phyloP scores from a whole-genome alignment of 2,329 filamentous ascomycete species.

The Esteya vermicola region DNA sequence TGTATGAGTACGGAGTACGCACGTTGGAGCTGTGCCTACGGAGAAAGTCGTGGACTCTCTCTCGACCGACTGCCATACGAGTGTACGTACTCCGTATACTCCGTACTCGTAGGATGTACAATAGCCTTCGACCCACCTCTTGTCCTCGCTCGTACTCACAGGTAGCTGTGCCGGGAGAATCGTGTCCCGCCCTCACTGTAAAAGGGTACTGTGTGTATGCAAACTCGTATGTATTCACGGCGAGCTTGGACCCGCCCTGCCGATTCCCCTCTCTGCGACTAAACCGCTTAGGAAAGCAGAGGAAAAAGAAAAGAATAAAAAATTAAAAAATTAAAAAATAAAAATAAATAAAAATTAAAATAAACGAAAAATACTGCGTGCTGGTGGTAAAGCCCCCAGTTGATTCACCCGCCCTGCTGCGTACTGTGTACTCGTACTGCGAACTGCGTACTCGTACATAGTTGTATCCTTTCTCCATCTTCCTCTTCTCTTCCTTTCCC shows the following conservation, averaged over 20 bases:
- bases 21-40: too few species aligned
- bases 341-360: neutral
- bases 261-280: conserved; percentile 4
- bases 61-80: neutral
- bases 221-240: too few species aligned
- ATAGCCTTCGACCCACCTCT: neutral
- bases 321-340: neutral
- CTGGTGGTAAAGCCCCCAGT: too few species aligned
- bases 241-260: conserved; percentile 7
- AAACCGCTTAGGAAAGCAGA: neutral
- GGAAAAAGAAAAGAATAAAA: neutral
- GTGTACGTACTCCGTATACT: neutral
- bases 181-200: too few species aligned
- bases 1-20: neutral
- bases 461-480: too few species aligned
- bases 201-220: too few species aligned
- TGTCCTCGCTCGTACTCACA: neutral
- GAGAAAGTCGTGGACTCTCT: too few species aligned
- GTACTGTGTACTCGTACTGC: too few species aligned
- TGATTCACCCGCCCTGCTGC: too few species aligned
- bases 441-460: too few species aligned
- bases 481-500: neutral
- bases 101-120: neutral
- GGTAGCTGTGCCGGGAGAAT: too few species aligned
- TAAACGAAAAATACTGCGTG: neutral